These are phyloP conservation scores for Pseudohyphozyma bogoriensis DNA, from an alignment of 768 basidiomycete genomes.

Conservation along the genomic window DNA sequence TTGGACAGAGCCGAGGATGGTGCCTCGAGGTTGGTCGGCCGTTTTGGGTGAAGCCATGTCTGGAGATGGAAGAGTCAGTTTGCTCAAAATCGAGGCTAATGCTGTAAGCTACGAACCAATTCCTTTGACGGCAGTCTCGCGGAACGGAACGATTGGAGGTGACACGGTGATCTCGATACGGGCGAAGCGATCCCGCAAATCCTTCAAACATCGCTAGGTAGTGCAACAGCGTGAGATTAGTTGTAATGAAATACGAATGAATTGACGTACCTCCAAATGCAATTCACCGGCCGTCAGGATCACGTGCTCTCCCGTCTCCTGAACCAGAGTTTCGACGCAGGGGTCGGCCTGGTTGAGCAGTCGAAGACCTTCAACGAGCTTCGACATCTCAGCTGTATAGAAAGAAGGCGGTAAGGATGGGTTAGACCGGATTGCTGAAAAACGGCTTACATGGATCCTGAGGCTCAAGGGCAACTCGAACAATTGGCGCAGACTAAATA, in stretches of 20 bases:
- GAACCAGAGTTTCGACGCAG: slow-evolving; percentile 93
- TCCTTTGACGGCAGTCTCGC: slow-evolving; percentile 81
- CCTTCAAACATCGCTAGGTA: slow-evolving; percentile 79
- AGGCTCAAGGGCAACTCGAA: slow-evolving; percentile 89
- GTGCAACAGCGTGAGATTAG: neutral
- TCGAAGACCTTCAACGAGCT: slow-evolving; percentile 73
- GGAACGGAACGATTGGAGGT: slow-evolving; percentile 92
- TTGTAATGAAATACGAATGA: neutral
- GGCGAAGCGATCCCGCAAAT: slow-evolving; percentile 90
- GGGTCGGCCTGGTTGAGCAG: slow-evolving; percentile 90
- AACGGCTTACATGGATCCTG: slow-evolving; percentile 44
- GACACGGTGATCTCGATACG: slow-evolving; percentile 85
- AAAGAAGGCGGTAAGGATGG: no score
- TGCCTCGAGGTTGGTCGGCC: slow-evolving; percentile 58
- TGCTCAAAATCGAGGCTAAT: neutral
- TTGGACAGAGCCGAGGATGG: slow-evolving; percentile 57
- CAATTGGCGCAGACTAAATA: slow-evolving; percentile 69
- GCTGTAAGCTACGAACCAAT: slow-evolving; percentile 47
- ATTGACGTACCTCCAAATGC: slow-evolving; percentile 79
- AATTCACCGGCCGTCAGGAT: slow-evolving; percentile 92
- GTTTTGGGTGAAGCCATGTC: slow-evolving; percentile 84
- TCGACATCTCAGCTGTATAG: slow-evolving; percentile 62
- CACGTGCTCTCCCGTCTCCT: slow-evolving; percentile 93
- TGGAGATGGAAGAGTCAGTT: slow-evolving; percentile 34
- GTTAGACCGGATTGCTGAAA: no score